Evolutionary conservation across 176 grass and related monocot genomes (phyloP).

Genomic region (Oryza australiensis): DNA sequence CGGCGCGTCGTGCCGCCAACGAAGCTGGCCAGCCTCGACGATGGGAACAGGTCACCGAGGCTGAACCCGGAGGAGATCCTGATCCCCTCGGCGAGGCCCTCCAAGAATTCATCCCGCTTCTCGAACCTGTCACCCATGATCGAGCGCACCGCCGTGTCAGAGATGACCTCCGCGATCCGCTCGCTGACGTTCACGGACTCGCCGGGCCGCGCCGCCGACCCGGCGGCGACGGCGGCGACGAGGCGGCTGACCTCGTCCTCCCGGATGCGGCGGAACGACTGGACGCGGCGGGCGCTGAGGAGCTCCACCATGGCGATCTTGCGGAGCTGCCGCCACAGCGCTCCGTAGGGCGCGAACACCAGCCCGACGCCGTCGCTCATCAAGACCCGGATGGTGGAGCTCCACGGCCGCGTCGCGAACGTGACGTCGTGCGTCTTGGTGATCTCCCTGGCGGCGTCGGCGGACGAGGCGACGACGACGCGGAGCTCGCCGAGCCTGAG

Average conservation of each 20-base stretch:
- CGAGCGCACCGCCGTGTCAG: not conserved
- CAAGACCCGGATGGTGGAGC: not conserved
- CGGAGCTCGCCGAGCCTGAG: not conserved
- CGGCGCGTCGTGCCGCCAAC: not conserved
- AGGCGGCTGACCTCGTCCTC: conserved; percentile 36
- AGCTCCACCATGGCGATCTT: conserved; percentile 38
- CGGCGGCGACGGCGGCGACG: not conserved
- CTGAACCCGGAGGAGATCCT: conserved; percentile 17
- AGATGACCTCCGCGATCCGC: not conserved
- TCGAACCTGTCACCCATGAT: not conserved
- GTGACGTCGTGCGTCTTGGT: not conserved
- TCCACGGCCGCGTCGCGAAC: not conserved
- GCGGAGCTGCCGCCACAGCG: conserved; percentile 42
- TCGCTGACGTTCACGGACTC: conserved; percentile 12
- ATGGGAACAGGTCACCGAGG: conserved; percentile 11
- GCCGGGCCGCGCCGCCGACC: not conserved
- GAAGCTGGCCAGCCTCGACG: not conserved
- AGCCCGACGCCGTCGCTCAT: not conserved
- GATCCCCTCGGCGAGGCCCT: not conserved
- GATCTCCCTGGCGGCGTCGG: not conserved
- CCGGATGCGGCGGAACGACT: conserved; percentile 44
- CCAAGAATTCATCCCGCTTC: not conserved
- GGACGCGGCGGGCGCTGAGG: conserved; percentile 39
- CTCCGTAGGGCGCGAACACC: conserved; percentile 34
- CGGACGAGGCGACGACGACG: not conserved